These are phyloP conservation scores for Fraxinus sp. DNA, from an alignment of 305 asterid species.

Conservation along the genomic window DNA sequence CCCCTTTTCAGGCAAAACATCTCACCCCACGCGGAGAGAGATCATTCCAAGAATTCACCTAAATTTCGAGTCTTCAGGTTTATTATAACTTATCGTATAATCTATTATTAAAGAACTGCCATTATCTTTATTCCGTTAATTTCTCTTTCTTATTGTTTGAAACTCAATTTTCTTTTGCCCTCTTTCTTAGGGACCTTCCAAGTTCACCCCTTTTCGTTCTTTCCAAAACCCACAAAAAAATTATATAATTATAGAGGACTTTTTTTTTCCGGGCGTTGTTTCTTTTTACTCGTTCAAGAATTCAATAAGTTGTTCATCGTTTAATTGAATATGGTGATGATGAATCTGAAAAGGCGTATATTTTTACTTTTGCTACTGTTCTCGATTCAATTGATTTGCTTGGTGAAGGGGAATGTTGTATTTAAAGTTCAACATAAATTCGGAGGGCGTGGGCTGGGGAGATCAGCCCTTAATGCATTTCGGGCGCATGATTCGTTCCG, in stretches of 20 bases:
- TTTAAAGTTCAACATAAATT: constrained; percentile 80
- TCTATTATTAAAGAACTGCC: constrained; percentile 11
- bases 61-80: constrained; percentile 14
- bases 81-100: neutral
- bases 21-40: neutral
- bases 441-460: constrained; percentile 48
- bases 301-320: neutral
- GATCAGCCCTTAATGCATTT: constrained; percentile 47
- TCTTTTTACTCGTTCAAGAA: constrained; percentile 3
- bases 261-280: constrained; percentile 2
- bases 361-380: neutral
- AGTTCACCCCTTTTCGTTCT: constrained; percentile 8
- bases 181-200: constrained; percentile 30
- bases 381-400: neutral
- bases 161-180: constrained; percentile 12
- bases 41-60: neutral
- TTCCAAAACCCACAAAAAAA: neutral
- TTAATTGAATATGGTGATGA: constrained; percentile 33
- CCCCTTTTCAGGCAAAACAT: neutral
- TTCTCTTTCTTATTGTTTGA: constrained; percentile 12
- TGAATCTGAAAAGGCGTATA: constrained; percentile 32
- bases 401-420: constrained; percentile 17
- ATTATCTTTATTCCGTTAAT: constrained; percentile 20
- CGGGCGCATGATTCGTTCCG: constrained; percentile 72
- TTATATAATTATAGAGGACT: neutral